Base-by-base conservation (phyloP, 129 eudicot species). In the Apium graveolens region DNA sequence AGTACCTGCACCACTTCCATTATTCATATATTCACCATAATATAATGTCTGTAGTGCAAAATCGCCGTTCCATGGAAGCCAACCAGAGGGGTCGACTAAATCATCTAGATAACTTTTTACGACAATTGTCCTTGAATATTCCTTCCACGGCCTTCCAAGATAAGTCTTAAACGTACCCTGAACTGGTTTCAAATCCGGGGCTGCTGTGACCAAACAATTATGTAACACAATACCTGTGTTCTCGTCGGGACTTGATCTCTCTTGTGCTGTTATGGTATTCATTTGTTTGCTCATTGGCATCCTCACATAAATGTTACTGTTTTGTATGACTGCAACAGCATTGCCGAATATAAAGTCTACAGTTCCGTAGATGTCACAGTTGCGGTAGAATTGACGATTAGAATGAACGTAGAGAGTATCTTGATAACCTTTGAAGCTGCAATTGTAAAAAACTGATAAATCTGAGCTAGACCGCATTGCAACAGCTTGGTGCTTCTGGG, bases 21-120 rank as follows among this genome's bases (percentile, higher is more conserved):
- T 57, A n/a, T 77, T 77, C 42, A 16, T 21, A 38, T 55, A 77
- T 48, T 77, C 80, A 7, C 44, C 80, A 37, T 77, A 77, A 71
- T 71, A 71, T 48, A 71, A 21, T 7, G 75, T 71, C 14, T 39
- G 39, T 7, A 70, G 31, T 3, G 32, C 75, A 71, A 71, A 71
- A 20, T 21, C 48, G 0, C 34, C 75, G 18, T 21, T 1, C 75
- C 49, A 71, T 4, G 46, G 48, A 1, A 71, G 14, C 75, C 75
- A 71, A 14, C 49, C 75, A 9, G 43, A 42, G 5, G 75, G 31
- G 26, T 39, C 31, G 27, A 71, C 27, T 3, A 71, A 37, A 71
- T n/a, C 18, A 0, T 39, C 49, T 11, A 71, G 29, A 20, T 8
- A 37, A 71, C 48, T 37, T 39, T 39, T 38, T 3, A 71, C 39